Percentiles rank a stretch among this genome's conserved stretches.
Conservation (phyloP, 768 basidiomycete species). For the Suillus subalutaceus region DNA sequence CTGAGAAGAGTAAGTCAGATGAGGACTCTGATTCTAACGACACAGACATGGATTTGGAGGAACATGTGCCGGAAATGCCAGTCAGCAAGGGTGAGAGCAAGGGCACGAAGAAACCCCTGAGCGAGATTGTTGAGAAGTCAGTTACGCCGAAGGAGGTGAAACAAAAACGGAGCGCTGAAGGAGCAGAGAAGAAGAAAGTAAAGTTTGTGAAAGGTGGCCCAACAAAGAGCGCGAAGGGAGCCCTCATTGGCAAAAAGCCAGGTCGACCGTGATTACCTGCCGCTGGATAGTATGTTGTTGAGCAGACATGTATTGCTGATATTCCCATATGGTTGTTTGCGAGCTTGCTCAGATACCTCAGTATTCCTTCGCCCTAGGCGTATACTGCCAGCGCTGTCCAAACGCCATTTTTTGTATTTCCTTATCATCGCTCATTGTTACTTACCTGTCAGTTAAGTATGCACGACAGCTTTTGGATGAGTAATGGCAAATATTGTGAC, state of each 20-base stretch:
- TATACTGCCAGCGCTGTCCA: background rate
- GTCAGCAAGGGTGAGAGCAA: constrained; percentile 5
- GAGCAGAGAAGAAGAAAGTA: constrained; percentile 63
- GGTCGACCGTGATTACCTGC: constrained; percentile 31
- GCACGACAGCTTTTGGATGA: background rate
- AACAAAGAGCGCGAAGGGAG: constrained; percentile 57
- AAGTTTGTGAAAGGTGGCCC: constrained; percentile 38
- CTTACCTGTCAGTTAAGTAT: background rate
- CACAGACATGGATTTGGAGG: background rate
- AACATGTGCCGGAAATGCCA: background rate
- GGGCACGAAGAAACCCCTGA: constrained; percentile 13
- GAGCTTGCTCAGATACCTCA: no score
- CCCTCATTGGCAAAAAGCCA: constrained; percentile 56
- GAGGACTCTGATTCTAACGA: constrained; percentile 7
- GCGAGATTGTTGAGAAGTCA: constrained; percentile 30
- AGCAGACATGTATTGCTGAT: background rate
- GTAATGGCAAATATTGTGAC: background rate
- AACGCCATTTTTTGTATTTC: background rate
- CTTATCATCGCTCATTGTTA: background rate
- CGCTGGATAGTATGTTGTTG: background rate
- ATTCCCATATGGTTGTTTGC: background rate
- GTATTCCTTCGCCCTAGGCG: background rate
- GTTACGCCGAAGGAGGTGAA: constrained; percentile 52
- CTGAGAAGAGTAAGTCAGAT: constrained; percentile 7
- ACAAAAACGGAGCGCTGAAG: constrained; percentile 47